Evolutionary conservation across 345 rosid species (phyloP), one percentile per base, ranked within the genome.

Genomic region (Eucalyptus erythrocorys): DNA sequence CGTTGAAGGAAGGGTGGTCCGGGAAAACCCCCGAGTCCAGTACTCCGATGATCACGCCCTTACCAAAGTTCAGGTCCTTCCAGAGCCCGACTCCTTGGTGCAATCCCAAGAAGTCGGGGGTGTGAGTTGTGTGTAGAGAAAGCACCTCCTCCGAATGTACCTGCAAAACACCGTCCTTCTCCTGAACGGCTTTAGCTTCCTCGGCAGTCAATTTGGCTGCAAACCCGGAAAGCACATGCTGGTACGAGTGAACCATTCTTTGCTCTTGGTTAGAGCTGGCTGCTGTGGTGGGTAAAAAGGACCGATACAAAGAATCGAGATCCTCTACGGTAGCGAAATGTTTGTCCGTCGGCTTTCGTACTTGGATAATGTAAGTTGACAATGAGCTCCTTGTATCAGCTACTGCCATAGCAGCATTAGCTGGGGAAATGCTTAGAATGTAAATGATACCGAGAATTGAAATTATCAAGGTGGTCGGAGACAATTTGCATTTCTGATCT

Each of bases 21-120:
- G 94, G 95, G 85, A 88, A 88, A 12, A 94, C 89, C 51, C 95
- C 95, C 8, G 89, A 87, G 59, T 95, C 96, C 40, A 95, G 61
- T 34, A 94, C 89, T 45, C 97, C 94, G 50, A 94, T 89, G n/a
- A 93, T 93, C 27, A 93, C 91, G 4, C 93, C 95, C 71, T 91
- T 90, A 4, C 95, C 95, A 5, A 90, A 90, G 82, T 84, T 92
- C 13, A 93, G 88, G 43, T 89, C 92, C 49, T 89, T 80, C 95
- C 94, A 92, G 30, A 93, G 51, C 43, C 93, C 95, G 19, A 50
- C 32, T 8, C 87, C 51, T 49, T 86, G 61, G 5, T 91, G 89
- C 87, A 95, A 87, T 85, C 95, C 95, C 82, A 93, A 48, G 91
- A 95, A 93, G 9, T 22, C 27, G 8, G 96, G 95, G 4, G 94